Evolutionary conservation across 352 stramenopile genomes (phyloP).

Genomic region (Globisporangium rhizosaccharum): DNA sequence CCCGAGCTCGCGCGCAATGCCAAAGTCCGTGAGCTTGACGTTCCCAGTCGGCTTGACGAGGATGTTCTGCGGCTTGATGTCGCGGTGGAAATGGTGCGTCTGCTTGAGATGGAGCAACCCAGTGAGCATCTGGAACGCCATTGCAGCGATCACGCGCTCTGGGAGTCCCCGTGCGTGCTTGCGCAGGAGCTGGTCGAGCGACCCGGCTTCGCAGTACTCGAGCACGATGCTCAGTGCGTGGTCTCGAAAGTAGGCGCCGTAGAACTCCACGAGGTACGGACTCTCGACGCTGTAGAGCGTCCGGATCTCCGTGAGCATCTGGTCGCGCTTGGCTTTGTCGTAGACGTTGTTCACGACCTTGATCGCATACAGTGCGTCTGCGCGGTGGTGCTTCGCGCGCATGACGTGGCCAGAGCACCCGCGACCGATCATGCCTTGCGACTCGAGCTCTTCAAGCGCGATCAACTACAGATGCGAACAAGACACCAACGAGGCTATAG

Average conservation of each 20-base stretch:
- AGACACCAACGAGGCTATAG: too few relatives aligned
- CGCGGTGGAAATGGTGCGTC: constrained; percentile 86
- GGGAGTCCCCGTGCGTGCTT: constrained; percentile 19
- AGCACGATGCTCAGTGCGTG: constrained; percentile 64
- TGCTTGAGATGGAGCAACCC: constrained; percentile 59
- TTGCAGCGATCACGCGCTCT: constrained; percentile 43
- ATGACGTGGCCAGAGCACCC: constrained; percentile 63
- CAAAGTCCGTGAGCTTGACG: constrained; percentile 84
- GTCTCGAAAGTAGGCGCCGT: constrained; percentile 71
- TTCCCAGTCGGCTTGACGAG: constrained; percentile 73
- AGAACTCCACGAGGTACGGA: constrained; percentile 57
- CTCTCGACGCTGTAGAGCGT: constrained; percentile 71
- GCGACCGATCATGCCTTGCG: constrained; percentile 43
- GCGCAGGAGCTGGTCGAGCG: constrained; percentile 42
- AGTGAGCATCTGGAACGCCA: constrained; percentile 55
- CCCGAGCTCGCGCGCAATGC: constrained; percentile 56
- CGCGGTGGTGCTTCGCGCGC: constrained; percentile 36
- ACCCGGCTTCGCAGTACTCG: constrained; percentile 57
- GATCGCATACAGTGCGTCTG: constrained; percentile 42
- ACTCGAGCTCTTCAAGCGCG: constrained; percentile 47
- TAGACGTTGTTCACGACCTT: constrained; percentile 76
- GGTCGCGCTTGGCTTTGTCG: constrained; percentile 68
- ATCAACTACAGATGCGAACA: constrained; percentile 18
- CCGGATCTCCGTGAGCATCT: constrained; percentile 75
- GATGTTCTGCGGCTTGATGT: constrained; percentile 93